A percentile compares a stretch with the other conserved stretches of the same genome.
Evolutionary conservation across 768 basidiomycete genomes (phyloP).

Genomic region (Podaxis mareebaensis): DNA sequence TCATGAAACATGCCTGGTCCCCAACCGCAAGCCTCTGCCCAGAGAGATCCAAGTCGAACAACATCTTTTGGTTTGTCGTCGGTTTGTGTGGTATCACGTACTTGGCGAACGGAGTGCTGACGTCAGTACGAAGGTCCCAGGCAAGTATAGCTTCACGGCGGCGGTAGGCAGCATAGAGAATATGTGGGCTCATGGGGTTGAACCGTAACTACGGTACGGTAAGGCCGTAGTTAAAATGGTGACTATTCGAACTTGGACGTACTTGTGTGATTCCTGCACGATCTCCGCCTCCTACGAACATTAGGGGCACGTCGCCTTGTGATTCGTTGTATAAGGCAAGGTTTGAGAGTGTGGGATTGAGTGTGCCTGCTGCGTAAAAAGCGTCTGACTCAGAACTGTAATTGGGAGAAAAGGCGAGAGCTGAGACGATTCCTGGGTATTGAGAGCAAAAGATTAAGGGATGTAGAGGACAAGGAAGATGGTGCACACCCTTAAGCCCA

Average conservation of each 20-base stretch:
- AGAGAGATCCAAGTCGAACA: conserved; percentile 74
- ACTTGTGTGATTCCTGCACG: conserved; percentile 59
- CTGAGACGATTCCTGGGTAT: conserved; percentile 76
- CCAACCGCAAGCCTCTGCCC: conserved; percentile 69
- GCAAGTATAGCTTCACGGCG: conserved; percentile 60
- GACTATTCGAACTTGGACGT: not conserved
- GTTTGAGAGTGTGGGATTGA: conserved; percentile 54
- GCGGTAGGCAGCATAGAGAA: conserved; percentile 81
- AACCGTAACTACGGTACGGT: conserved; percentile 44
- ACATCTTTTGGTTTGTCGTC: conserved; percentile 71
- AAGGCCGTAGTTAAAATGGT: not conserved
- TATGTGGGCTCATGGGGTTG: conserved; percentile 68
- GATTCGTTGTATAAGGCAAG: conserved; percentile 69
- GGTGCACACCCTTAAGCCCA: conserved; percentile 78
- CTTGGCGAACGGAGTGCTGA: conserved; percentile 40
- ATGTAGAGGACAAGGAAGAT: conserved; percentile 1
- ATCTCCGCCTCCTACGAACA: conserved; percentile 62
- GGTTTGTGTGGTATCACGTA: conserved; percentile 24
- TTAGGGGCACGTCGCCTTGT: conserved; percentile 50
- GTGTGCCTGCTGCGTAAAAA: conserved; percentile 79
- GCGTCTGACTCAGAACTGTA: conserved; percentile 48
- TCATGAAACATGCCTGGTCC: conserved; percentile 53
- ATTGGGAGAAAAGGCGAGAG: conserved; percentile 73
- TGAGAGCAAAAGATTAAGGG: not conserved
- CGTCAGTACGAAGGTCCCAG: conserved; percentile 78